These are phyloP conservation scores for Trypanosoma lewisi DNA, from an alignment of 208 protist genomes.

Conservation along the genomic window DNA sequence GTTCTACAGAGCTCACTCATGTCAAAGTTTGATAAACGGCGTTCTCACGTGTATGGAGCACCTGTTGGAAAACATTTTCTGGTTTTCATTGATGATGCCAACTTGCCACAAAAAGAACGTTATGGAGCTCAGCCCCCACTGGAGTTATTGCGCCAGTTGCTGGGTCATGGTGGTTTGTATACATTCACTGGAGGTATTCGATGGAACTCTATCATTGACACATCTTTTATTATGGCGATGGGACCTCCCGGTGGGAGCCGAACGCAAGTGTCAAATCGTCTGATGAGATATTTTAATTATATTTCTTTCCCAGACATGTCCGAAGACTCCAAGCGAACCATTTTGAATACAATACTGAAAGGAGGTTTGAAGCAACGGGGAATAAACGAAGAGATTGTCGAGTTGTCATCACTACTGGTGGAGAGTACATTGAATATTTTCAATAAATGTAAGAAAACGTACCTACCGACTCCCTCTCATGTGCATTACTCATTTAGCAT, in stretches of 20 bases:
- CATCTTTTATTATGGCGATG: slow-evolving; percentile 95
- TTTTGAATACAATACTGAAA: slow-evolving; percentile 95
- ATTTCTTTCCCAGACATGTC: slow-evolving; percentile 96
- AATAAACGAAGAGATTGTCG: slow-evolving; percentile 64
- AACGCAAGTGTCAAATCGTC: slow-evolving; percentile 93
- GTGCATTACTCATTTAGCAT: slow-evolving; percentile 99
- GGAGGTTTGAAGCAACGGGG: slow-evolving; percentile 77
- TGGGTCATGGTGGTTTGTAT: slow-evolving; percentile 93
- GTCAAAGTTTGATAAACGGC: slow-evolving; percentile 93
- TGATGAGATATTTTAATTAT: slow-evolving; percentile 98
- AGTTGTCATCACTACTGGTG: slow-evolving; percentile 62
- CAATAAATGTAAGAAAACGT: slow-evolving; percentile 78
- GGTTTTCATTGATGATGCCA: slow-evolving; percentile 93
- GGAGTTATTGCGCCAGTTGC: slow-evolving; percentile 90
- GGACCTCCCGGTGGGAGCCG: slow-evolving; percentile 96
- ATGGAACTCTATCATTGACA: slow-evolving; percentile 93
- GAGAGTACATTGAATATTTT: slow-evolving; percentile 94
- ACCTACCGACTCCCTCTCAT: slow-evolving; percentile 97
- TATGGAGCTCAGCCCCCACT: slow-evolving; percentile 94
- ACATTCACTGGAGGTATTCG: slow-evolving; percentile 73
- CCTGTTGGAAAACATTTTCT: slow-evolving; percentile 90
- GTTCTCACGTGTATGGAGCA: slow-evolving; percentile 87
- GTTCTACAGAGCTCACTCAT: slow-evolving; percentile 92
- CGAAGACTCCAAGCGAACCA: slow-evolving; percentile 87
- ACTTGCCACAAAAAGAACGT: slow-evolving; percentile 89